phyloP scores from a whole-genome alignment of 257 asterid species.

The Jasminum sambac region DNA sequence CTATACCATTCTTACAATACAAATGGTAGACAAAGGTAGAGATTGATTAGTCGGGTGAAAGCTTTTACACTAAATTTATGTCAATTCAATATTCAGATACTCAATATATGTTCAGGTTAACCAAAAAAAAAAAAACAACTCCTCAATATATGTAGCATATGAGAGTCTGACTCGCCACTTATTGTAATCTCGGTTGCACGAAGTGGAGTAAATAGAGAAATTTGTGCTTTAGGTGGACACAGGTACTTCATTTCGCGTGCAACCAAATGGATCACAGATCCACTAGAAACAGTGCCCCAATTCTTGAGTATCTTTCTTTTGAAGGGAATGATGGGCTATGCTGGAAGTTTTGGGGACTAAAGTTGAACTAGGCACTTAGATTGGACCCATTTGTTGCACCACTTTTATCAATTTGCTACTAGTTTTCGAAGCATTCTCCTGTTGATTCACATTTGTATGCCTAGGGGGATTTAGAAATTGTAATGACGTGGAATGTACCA shows the following conservation, averaged over 20 bases:
- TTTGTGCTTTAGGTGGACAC: constrained; percentile 36
- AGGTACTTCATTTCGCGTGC: constrained; percentile 76
- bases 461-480: constrained; percentile 10
- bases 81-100: no score
- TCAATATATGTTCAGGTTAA: no score
- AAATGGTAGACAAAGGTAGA: no score
- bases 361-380: constrained; percentile 47
- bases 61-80: no score
- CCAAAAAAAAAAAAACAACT: no score
- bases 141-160: no score
- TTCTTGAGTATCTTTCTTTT: neutral
- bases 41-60: no score
- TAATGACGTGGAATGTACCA: no score
- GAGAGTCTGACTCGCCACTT: no score
- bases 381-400: constrained; percentile 70
- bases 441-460: constrained; percentile 32
- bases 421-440: constrained; percentile 34
- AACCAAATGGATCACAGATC: constrained; percentile 42
- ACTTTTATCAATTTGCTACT: constrained; percentile 45
- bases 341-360: constrained; percentile 49
- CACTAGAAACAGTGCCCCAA: constrained; percentile 9
- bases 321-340: constrained; percentile 45
- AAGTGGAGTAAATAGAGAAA: neutral
- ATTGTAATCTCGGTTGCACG: neutral
- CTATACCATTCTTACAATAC: no score